Base-by-base conservation (phyloP, 495 filamentous ascomycete genomes). In the Extremus antarcticus region DNA sequence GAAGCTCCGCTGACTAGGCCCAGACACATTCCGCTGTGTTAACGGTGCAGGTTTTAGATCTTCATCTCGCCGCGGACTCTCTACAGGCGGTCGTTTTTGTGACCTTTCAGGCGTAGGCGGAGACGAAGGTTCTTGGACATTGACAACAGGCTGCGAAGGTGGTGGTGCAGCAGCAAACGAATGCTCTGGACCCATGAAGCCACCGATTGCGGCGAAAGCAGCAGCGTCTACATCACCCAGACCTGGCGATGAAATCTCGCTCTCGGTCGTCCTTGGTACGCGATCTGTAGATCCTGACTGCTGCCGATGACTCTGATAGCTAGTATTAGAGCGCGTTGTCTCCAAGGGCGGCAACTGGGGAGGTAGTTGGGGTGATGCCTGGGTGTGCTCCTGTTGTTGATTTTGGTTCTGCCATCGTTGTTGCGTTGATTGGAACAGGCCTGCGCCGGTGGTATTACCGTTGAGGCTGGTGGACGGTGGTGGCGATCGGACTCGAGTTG, bases 101-200 rank as follows among this genome's bases (percentile, higher is more conserved):
- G 15, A 21, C 41, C 19, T n/a, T 17, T 45, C 41, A 45, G 41
- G 41, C 17, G 41, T 45, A 8, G 41, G 41, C 19, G 41, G 41
- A 7, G 41, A 21, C 29, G 29, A 7, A 7, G 29, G 4, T 13
- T 35, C 29, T 7, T 35, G 7, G 4, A 35, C 29, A 35, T 4
- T 13, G 13, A 13, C 29, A 7, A 35, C 29, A 35, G 41, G 56
- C n/a, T 53, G 11, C n/a, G 20, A 23, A 29, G 25, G 19, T 22
- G 57, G 15, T 2, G 52, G 22, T 22, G 57, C 20, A 13, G 43
- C 21, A n/a, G 45, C 25, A n/a, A 51, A 11, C 7, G 46, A 21
- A 25, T 21, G 41, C 16, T 57, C 58, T 3, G 54, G 54, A 35
- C 54, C 58, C 58, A 56, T 57, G 43, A 41, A 61, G 13, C 19